Evolutionary conservation across 345 rosid species (phyloP).

Genomic region (Linum lewisii): DNA sequence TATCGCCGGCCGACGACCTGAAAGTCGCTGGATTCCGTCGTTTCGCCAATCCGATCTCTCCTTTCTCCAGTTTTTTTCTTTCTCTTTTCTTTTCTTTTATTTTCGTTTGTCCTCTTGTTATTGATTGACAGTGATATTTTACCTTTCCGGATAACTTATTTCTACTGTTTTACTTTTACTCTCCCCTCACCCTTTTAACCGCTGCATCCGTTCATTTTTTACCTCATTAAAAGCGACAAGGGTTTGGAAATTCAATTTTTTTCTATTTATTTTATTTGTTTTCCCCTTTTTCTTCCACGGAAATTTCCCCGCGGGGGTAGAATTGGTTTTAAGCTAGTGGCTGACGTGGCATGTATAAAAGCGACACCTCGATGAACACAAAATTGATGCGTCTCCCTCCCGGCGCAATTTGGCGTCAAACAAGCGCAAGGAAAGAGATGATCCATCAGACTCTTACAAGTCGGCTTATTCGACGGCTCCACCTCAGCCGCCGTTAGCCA

Average conservation of each 20-base stretch:
- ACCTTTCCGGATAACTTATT: neutral
- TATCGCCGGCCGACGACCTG: neutral
- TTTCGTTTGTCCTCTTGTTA: neutral
- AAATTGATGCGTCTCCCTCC: constrained; percentile 81
- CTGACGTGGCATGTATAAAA: constrained; percentile 67
- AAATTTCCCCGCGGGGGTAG: neutral
- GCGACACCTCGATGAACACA: constrained; percentile 39
- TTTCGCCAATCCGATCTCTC: neutral
- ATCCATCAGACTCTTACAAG: constrained; percentile 22
- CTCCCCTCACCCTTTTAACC: neutral
- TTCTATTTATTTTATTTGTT: neutral
- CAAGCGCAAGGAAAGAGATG: constrained; percentile 58
- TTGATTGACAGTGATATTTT: neutral
- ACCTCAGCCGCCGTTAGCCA: constrained; percentile 6
- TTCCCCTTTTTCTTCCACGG: constrained; percentile 1
- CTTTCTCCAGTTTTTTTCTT: neutral
- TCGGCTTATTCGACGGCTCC: constrained; percentile 11
- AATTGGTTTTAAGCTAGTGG: neutral
- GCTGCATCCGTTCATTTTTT: neutral
- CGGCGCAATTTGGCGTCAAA: constrained; percentile 58
- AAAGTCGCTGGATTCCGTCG: neutral
- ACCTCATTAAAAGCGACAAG: neutral
- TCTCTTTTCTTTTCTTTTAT: constrained; percentile 9
- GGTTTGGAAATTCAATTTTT: constrained; percentile 1
- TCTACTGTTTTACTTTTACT: neutral